Conservation (phyloP, 2,329 filamentous ascomycete species). For the Alternaria ventricosa region DNA sequence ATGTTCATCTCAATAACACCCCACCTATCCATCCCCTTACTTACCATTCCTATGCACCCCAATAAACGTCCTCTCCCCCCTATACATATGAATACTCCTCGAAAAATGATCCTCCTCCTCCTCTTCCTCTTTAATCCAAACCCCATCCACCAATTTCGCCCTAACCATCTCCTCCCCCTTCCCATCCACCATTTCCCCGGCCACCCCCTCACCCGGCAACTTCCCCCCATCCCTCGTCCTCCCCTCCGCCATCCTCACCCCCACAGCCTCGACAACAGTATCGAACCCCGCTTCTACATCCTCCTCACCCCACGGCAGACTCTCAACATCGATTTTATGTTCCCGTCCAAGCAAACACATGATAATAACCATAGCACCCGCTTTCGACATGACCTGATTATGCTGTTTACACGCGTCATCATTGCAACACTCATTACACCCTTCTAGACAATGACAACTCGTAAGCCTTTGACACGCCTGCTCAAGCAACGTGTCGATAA, state of each 20-base stretch:
- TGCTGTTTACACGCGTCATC: slow-evolving; percentile 82
- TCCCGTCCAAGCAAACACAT: slow-evolving; percentile 75
- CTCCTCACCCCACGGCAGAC: slow-evolving; percentile 85
- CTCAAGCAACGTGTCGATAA: slow-evolving; percentile 77
- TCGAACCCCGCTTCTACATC: slow-evolving; percentile 74
- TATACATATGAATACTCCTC: slow-evolving; percentile 42
- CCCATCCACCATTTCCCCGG: slow-evolving; percentile 28
- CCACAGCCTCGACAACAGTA: slow-evolving; percentile 77
- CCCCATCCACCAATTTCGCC: slow-evolving; percentile 47
- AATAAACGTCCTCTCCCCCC: slow-evolving; percentile 44
- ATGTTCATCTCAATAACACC: too few species aligned
- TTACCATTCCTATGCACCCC: slow-evolving; percentile 32
- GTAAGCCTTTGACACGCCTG: slow-evolving; percentile 80
- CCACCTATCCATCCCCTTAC: too few species aligned
- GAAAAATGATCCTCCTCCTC: slow-evolving; percentile 44
- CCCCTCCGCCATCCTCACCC: slow-evolving; percentile 60
- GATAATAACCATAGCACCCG: slow-evolving; percentile 81
- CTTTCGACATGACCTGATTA: slow-evolving; percentile 94
- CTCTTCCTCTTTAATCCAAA: slow-evolving; percentile 49
- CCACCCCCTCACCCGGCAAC: slow-evolving; percentile 62
- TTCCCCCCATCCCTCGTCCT: slow-evolving; percentile 32
- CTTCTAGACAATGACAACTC: slow-evolving; percentile 75
- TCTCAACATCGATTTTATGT: slow-evolving; percentile 79
- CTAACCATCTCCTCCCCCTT: slow-evolving; percentile 50
- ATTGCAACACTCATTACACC: slow-evolving; percentile 90